A percentile compares a stretch with the other conserved stretches of the same genome.
phyloP scores from a whole-genome alignment of 2,329 filamentous ascomycete species.

The Alternaria arborescens region DNA sequence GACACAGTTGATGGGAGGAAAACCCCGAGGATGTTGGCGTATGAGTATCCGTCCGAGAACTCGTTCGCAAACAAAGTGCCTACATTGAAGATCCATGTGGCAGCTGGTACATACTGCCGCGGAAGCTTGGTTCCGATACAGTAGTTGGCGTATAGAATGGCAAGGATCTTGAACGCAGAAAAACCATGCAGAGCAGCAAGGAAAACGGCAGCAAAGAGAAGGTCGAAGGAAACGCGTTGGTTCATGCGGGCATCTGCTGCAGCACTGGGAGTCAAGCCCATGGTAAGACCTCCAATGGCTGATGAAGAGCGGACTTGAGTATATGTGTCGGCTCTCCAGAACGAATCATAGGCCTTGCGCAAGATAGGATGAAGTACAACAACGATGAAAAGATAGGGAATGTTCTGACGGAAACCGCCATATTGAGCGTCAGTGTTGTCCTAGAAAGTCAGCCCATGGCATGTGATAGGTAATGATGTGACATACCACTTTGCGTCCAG shows the following conservation, averaged over 20 bases:
- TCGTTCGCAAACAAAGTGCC: constrained; percentile 89
- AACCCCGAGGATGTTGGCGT: constrained; percentile 67
- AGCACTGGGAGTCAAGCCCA: constrained; percentile 56
- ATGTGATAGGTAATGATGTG: not conserved
- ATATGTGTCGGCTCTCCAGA: constrained; percentile 55
- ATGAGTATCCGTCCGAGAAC: constrained; percentile 77
- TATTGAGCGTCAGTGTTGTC: constrained; percentile 94
- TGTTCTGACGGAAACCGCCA: constrained; percentile 80
- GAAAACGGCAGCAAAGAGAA: constrained; percentile 80
- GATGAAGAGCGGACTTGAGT: constrained; percentile 53
- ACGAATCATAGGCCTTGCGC: constrained; percentile 73
- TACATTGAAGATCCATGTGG: constrained; percentile 92
- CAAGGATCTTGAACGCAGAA: constrained; percentile 81
- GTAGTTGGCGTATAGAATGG: constrained; percentile 84
- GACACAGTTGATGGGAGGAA: constrained; percentile 56
- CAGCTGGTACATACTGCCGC: constrained; percentile 72
- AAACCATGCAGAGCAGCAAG: constrained; percentile 83
- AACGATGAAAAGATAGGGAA: constrained; percentile 80
- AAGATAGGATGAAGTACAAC: constrained; percentile 81
- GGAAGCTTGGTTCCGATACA: constrained; percentile 77
- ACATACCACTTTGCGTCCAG: constrained; percentile 82
- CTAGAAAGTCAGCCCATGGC: constrained; percentile 53
- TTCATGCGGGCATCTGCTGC: constrained; percentile 63
- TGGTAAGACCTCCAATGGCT: constrained; percentile 45
- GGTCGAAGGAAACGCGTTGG: constrained; percentile 82